Conservation (phyloP, 768 basidiomycete species). For the Serendipita sp. region DNA sequence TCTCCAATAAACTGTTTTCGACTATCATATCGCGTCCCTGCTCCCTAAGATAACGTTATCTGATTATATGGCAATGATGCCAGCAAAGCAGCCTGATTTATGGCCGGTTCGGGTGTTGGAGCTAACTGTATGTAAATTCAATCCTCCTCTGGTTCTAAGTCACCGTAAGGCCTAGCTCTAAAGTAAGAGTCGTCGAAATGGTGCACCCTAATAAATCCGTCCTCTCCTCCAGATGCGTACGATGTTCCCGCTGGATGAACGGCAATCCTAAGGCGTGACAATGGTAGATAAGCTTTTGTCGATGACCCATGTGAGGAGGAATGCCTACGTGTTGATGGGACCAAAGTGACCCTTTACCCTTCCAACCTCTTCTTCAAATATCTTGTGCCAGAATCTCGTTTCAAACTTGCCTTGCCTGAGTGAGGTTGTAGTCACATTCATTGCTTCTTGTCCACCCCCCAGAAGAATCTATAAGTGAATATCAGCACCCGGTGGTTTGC, state of each 20-base stretch:
- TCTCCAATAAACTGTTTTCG: background rate
- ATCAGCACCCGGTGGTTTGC: background rate
- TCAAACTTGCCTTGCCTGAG: conserved; percentile 93
- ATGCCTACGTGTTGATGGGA: conserved; percentile 81
- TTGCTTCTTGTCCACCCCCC: conserved; percentile 96
- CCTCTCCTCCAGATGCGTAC: conserved; percentile 93
- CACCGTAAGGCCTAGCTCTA: conserved; percentile 81
- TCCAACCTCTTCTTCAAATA: conserved; percentile 93
- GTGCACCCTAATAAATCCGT: conserved; percentile 84
- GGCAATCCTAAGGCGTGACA: conserved; percentile 48
- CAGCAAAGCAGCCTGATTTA: too few species aligned
- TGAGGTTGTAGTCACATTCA: conserved; percentile 92
- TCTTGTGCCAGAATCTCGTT: conserved; percentile 93
- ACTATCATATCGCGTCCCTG: too few species aligned
- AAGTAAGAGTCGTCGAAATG: conserved; percentile 94
- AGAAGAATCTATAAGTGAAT: conserved; percentile 47
- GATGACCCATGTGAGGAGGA: background rate
- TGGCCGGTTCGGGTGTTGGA: too few species aligned
- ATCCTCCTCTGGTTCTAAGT: conserved; percentile 58
- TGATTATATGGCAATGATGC: background rate
- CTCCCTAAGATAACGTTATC: background rate
- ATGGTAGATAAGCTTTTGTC: background rate
- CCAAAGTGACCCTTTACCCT: conserved; percentile 97
- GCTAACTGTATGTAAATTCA: background rate
- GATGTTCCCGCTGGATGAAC: conserved; percentile 76